phyloP scores from a whole-genome alignment of 2,329 filamentous ascomycete species.

The Cyanodermella asteris region DNA sequence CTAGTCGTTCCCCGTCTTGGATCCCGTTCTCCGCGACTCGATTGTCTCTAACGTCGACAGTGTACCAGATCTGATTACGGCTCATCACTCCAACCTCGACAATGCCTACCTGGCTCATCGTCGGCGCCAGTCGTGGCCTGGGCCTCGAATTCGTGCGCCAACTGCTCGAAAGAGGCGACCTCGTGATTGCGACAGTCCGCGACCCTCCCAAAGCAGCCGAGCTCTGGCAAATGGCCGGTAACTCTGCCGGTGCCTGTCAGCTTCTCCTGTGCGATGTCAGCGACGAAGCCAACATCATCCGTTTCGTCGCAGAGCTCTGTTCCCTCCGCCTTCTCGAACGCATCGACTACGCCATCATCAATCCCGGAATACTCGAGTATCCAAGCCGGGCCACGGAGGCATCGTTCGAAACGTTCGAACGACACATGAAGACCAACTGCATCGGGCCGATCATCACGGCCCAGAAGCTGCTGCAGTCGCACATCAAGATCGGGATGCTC shows the following conservation, averaged over 20 bases:
- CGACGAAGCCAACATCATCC: constrained; percentile 27
- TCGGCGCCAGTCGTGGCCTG: constrained; percentile 15
- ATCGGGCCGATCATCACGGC: constrained; percentile 36
- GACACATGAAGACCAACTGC: constrained; percentile 35
- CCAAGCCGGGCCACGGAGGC: constrained; percentile 14
- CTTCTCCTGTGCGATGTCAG: constrained; percentile 32
- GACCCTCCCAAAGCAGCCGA: constrained; percentile 20
- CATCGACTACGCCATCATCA: constrained; percentile 33
- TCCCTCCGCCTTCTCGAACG: constrained; percentile 18
- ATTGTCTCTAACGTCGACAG: no score
- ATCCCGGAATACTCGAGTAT: constrained; percentile 34
- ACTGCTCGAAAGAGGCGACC: constrained; percentile 22
- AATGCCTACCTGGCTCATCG: constrained; percentile 13
- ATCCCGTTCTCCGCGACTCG: no score
- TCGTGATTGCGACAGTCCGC: constrained; percentile 30
- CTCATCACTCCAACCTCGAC: no score
- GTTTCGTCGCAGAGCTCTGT: constrained; percentile 7
- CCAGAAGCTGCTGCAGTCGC: constrained; percentile 26
- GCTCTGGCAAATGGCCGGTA: constrained; percentile 19
- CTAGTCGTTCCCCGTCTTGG: no score
- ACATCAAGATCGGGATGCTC: constrained; percentile 26
- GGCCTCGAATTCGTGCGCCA: constrained; percentile 32
- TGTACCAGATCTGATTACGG: no score
- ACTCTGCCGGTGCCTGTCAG: constrained; percentile 12
- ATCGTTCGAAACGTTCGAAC: constrained; percentile 30